phyloP scores from a whole-genome alignment of 2,329 filamentous ascomycete genomes.

The Falciphora oryzae region DNA sequence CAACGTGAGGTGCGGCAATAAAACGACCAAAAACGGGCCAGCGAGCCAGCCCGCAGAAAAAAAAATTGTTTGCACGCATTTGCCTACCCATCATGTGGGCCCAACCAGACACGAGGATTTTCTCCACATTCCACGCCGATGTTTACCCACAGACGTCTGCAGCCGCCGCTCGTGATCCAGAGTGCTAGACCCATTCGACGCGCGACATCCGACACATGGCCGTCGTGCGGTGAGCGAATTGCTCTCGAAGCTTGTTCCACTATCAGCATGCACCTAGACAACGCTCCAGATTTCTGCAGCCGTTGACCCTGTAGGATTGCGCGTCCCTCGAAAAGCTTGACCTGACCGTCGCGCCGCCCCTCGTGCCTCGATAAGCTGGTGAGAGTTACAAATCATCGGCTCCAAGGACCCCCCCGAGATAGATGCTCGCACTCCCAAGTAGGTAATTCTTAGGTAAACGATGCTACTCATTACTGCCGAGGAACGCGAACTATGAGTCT shows the following conservation, averaged over 20 bases:
- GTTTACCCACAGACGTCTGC: background rate
- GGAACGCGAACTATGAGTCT: too few relatives aligned
- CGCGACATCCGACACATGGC: background rate
- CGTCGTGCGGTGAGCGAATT: background rate
- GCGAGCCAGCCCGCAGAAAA: background rate
- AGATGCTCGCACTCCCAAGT: too few relatives aligned
- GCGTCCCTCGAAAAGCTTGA: background rate
- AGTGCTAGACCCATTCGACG: too few relatives aligned
- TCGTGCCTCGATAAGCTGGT: background rate
- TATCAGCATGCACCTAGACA: background rate
- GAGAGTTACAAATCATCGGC: too few relatives aligned
- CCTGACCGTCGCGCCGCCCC: background rate
- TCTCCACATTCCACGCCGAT: background rate
- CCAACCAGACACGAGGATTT: background rate
- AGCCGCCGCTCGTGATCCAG: background rate
- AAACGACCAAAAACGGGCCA: background rate
- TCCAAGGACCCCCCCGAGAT: too few relatives aligned
- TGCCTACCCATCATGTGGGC: background rate
- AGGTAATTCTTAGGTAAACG: too few relatives aligned
- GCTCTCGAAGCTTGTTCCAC: background rate
- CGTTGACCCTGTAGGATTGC: background rate
- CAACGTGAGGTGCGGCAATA: background rate
- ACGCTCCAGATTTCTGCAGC: background rate
- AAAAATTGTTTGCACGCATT: background rate
- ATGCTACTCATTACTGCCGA: too few relatives aligned